A percentile compares a stretch with the other conserved stretches of the same genome.
Evolutionary conservation across 2,329 filamentous ascomycete species (phyloP).

Genomic region (Xylaria arbuscula): DNA sequence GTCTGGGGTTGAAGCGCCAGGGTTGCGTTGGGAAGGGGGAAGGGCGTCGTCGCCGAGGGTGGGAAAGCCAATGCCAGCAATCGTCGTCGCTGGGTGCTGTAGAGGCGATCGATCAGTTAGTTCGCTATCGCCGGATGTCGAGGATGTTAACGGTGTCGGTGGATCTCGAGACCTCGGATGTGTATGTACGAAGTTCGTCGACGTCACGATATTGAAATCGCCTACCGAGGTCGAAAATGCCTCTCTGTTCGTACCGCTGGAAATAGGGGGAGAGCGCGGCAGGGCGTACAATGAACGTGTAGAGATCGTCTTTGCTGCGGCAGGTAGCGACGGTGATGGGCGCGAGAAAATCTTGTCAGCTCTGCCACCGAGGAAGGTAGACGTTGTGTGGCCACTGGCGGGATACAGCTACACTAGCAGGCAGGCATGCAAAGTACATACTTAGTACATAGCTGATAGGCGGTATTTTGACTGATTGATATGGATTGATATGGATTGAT

Average conservation of each 20-base stretch:
- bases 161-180: neutral
- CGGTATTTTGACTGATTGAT: constrained; percentile 25
- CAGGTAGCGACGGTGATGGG: constrained; percentile 27
- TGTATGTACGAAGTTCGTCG: neutral
- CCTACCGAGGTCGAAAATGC: neutral
- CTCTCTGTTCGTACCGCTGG: too few species aligned
- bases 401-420: constrained; percentile 9
- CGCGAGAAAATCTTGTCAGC: constrained; percentile 39
- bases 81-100: neutral
- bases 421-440: constrained; percentile 21
- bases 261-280: neutral
- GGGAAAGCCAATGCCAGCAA: constrained; percentile 4
- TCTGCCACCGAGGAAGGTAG: constrained; percentile 30
- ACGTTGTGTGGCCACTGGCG: constrained; percentile 6
- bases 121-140: neutral
- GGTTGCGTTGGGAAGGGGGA: constrained; percentile 57
- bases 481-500: constrained; percentile 27
- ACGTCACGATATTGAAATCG: neutral
- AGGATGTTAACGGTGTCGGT: neutral
- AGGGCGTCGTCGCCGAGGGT: constrained; percentile 34
- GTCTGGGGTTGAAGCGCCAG: constrained; percentile 72
- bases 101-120: neutral
- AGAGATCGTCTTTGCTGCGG: neutral
- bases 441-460: neutral
- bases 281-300: neutral